Conservation (phyloP, 208 protist species). For the Crithidia sp. region DNA sequence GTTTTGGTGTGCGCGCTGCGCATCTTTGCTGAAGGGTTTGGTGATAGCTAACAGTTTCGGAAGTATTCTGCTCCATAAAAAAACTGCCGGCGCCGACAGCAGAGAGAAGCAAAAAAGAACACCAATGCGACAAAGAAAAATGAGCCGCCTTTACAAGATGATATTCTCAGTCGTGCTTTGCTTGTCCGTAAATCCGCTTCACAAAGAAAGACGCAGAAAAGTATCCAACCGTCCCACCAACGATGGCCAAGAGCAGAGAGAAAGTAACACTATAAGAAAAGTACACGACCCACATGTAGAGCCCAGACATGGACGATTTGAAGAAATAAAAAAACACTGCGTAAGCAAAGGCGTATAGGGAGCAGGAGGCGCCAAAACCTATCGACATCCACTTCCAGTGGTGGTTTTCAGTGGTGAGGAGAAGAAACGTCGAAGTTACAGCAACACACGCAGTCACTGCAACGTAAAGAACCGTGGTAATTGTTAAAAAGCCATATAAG, state of each 20-base stretch:
- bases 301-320: slow-evolving; percentile 7
- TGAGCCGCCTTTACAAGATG: no score
- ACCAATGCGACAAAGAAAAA: not conserved
- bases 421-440: slow-evolving; percentile 91
- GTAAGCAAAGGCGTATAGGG: slow-evolving; percentile 91
- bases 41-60: no score
- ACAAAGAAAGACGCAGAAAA: slow-evolving; percentile 53
- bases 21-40: no score
- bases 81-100: no score
- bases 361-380: slow-evolving; percentile 74
- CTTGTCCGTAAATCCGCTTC: slow-evolving; percentile 47
- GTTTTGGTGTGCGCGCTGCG: no score
- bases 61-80: no score
- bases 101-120: not conserved
- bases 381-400: slow-evolving; percentile 95
- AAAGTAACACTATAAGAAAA: slow-evolving; percentile 23
- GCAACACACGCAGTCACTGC: slow-evolving; percentile 90
- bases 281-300: slow-evolving; percentile 32
- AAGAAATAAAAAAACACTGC: slow-evolving; percentile 47
- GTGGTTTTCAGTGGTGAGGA: slow-evolving; percentile 94
- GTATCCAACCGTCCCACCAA: slow-evolving; percentile 49
- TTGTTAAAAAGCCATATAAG: slow-evolving; percentile 94
- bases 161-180: slow-evolving; percentile 44
- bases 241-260: slow-evolving; percentile 34
- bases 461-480: slow-evolving; percentile 92